Evolutionary conservation across 1,139 yeast genomes (phyloP), one percentile per base, ranked within the genome.

Genomic region (Pneumocystis wakefieldiae): DNA sequence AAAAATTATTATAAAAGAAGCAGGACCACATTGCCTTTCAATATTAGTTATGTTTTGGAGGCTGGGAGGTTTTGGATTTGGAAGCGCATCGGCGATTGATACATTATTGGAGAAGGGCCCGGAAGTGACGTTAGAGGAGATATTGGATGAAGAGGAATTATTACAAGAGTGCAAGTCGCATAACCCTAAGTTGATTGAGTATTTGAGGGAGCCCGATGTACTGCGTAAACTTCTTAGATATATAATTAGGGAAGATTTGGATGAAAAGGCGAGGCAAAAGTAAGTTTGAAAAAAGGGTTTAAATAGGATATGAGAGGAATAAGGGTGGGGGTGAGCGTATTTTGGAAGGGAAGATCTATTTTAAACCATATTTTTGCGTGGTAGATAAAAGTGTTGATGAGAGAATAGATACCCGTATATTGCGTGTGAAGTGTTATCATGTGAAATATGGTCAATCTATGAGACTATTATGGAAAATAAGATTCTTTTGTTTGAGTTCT

Each of bases 391-490:
- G 42, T 37, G 55, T 24, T 37, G 32, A 55, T 59, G 42, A 60
- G 38, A 6, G 19, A 42, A 36, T 53, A 68, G 69, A 60, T 67
- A 89, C 70, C 94, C 96, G 3, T 86, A 90, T 63, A 81, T 91
- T 67, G 92, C 96, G 3, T 88, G 96, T 1, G 98, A 94, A 72
- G 86, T 92, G 59, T 78, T 92, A 59, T 83, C 92, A 64, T 90
- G 95, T 3, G 97, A 92, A 71, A 94, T 90, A 7, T 92, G 97
- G 97, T 87, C 95, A 3, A 79, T 94, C 53, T 87, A 96, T 3
- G 96, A 92, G 69, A 85, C 96, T 0, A 85, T 92, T 62, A 86
- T 92, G 86, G 94, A 87, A 70, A 82, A 84, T 65, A 78, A 82
- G 2, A 79, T 78, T 24, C 78, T 87, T 62, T 74, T 94, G 67